These are phyloP conservation scores for Geotrichum ghanense DNA, from an alignment of 805 yeast species.

Conservation along the genomic window DNA sequence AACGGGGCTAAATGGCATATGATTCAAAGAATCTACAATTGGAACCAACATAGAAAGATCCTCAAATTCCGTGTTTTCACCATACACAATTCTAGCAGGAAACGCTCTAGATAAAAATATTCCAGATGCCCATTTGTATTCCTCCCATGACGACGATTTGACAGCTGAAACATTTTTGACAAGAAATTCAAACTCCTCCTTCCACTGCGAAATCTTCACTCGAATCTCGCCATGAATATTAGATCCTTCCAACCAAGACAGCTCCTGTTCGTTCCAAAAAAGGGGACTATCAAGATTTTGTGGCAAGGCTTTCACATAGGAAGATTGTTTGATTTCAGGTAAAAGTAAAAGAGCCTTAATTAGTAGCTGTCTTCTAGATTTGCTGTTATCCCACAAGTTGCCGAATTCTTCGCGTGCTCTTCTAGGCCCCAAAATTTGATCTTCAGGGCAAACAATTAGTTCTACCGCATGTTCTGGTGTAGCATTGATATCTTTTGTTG, in stretches of 20 bases:
- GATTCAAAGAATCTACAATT: slow-evolving; percentile 69
- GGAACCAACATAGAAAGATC: slow-evolving; percentile 65
- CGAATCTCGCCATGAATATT: slow-evolving; percentile 50
- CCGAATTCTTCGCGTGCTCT: slow-evolving; percentile 11
- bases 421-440: slow-evolving; percentile 12
- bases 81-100: slow-evolving; percentile 47
- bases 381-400: slow-evolving; percentile 4
- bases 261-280: slow-evolving; percentile 30
- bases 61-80: slow-evolving; percentile 20
- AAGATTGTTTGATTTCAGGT: not conserved
- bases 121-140: slow-evolving; percentile 61
- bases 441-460: slow-evolving; percentile 13
- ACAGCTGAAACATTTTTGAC: slow-evolving; percentile 5
- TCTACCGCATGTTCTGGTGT: not conserved
- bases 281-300: slow-evolving; percentile 27
- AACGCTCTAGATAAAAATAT: slow-evolving; percentile 72
- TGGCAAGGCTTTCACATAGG: not conserved
- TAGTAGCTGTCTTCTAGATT: not conserved
- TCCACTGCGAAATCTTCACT: slow-evolving; percentile 32
- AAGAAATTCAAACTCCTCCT: slow-evolving; percentile 48
- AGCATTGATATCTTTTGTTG: not conserved
- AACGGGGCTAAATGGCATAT: slow-evolving; percentile 47
- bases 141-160: slow-evolving; percentile 12
- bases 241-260: slow-evolving; percentile 47
- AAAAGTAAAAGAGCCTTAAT: not conserved